Conservation (phyloP, 305 asterid genomes). For the Fraxinus xanthoxyloides region DNA sequence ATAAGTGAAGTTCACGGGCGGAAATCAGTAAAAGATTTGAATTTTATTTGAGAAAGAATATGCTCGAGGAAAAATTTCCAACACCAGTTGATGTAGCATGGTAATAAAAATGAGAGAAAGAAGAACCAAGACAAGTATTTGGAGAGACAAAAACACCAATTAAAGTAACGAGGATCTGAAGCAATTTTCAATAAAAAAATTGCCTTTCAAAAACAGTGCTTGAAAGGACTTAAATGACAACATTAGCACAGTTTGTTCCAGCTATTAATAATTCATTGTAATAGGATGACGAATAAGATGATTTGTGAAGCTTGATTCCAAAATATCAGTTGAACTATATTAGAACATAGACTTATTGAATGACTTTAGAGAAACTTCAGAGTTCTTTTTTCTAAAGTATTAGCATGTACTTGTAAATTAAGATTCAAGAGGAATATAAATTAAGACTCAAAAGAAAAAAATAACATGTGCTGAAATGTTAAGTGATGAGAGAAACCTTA, state of each 20-base stretch:
- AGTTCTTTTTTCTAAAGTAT: background rate
- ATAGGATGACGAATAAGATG: too few species aligned
- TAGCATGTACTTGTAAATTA: background rate
- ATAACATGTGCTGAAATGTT: background rate
- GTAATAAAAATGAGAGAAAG: background rate
- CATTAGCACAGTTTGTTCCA: background rate
- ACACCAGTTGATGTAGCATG: background rate
- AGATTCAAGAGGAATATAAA: background rate
- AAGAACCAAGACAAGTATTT: background rate
- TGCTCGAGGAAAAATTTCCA: background rate
- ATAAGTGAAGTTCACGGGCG: background rate
- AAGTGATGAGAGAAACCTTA: slow-evolving; percentile 25
- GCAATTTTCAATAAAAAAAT: background rate
- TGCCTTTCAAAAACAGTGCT: background rate
- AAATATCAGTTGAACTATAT: too few species aligned
- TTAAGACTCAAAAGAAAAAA: background rate
- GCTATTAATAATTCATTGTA: background rate
- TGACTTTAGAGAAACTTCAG: background rate
- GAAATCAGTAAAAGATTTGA: background rate
- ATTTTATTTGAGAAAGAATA: background rate
- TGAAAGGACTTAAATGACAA: background rate
- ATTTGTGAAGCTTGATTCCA: too few species aligned
- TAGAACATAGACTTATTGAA: background rate
- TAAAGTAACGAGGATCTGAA: background rate
- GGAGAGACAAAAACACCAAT: background rate